These are phyloP conservation scores for Primulina eburnea DNA, from an alignment of 257 asterid genomes.

Conservation along the genomic window DNA sequence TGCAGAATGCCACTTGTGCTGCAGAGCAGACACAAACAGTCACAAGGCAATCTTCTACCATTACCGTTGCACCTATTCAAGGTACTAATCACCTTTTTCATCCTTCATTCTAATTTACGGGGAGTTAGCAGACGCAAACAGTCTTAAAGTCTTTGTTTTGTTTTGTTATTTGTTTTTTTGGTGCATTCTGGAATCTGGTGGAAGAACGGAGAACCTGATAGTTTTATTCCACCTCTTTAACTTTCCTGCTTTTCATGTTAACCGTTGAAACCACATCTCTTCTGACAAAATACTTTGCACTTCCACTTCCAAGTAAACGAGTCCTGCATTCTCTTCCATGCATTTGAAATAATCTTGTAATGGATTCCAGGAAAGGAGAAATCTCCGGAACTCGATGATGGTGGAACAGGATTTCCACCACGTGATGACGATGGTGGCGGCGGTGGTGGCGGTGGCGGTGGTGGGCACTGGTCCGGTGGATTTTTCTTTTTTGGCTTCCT, in stretches of 20 bases:
- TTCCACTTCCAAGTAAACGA: not conserved
- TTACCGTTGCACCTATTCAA: conserved; percentile 82
- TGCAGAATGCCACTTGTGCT: conserved; percentile 76
- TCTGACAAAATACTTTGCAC: not conserved
- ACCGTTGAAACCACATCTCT: not conserved
- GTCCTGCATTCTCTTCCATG: not conserved
- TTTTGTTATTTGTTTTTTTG: too few relatives aligned
- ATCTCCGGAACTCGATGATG: conserved; percentile 89
- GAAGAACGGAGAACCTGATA: not conserved
- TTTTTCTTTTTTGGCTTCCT: conserved; percentile 79
- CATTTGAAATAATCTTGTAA: not conserved
- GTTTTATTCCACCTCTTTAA: not conserved
- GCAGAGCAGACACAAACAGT: conserved; percentile 87
- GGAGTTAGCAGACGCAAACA: not conserved
- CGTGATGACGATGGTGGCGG: conserved; percentile 85
- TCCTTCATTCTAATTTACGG: not conserved
- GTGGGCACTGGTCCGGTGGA: conserved; percentile 85
- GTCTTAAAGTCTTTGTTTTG: too few relatives aligned
- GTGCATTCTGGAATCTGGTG: not conserved
- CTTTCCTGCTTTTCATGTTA: not conserved
- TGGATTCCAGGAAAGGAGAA: conserved; percentile 64
- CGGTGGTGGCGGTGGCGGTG: conserved; percentile 85
- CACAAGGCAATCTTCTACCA: conserved; percentile 79
- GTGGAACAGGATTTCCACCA: conserved; percentile 87
- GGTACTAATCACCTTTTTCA: conserved; percentile 38